Conservation (phyloP, 768 basidiomycete species). For the Pisolithus microcarpus region DNA sequence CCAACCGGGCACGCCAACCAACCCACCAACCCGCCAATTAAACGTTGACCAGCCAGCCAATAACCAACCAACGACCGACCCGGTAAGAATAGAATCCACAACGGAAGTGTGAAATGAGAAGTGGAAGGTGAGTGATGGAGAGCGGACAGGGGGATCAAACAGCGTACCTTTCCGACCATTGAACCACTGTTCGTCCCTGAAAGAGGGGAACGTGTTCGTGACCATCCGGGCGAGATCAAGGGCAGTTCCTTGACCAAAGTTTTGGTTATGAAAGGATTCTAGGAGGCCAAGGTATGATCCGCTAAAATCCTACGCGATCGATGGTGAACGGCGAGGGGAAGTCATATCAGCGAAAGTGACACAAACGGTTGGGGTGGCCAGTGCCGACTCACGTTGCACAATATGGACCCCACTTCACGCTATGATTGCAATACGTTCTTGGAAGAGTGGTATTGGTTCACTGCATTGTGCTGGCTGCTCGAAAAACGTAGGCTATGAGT, state of each 20-base stretch:
- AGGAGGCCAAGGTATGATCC: constrained; percentile 69
- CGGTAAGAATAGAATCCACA: background rate
- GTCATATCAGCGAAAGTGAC: background rate
- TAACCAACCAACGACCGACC: no score
- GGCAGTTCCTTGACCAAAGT: constrained; percentile 54
- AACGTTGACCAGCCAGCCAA: no score
- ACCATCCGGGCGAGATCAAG: constrained; percentile 70
- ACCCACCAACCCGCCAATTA: no score
- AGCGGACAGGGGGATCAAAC: background rate
- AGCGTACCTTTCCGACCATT: constrained; percentile 52
- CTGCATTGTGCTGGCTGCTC: constrained; percentile 45
- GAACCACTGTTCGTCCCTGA: constrained; percentile 60
- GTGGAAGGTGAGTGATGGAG: background rate
- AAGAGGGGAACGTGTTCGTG: constrained; percentile 62
- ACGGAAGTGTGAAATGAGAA: background rate
- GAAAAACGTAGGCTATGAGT: constrained; percentile 62
- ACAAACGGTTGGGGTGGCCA: background rate
- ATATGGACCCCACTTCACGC: constrained; percentile 66
- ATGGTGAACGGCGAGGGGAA: background rate
- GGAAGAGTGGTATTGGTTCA: constrained; percentile 65
- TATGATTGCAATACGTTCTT: constrained; percentile 69
- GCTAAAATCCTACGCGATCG: constrained; percentile 43
- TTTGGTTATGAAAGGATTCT: constrained; percentile 47
- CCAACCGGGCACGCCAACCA: no score
- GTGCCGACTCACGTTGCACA: constrained; percentile 51